phyloP scores from a whole-genome alignment of 345 rosid genomes.

The Fremontodendron californicum region DNA sequence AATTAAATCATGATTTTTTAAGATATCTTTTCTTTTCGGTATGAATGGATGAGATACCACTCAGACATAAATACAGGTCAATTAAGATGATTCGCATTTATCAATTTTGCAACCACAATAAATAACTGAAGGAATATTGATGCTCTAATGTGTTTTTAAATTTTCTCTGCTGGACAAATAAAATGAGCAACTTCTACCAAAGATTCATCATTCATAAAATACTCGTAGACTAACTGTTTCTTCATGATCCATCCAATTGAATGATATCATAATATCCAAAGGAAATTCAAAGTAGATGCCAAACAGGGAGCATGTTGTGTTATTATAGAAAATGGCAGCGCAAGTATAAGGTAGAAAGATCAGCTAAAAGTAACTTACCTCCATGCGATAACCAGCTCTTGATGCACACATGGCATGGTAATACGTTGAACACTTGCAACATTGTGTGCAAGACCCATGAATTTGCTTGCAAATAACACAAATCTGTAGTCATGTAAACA shows the following conservation, averaged over 20 bases:
- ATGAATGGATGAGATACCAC: background rate
- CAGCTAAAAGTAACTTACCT: conserved; percentile 45
- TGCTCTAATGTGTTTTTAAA: background rate
- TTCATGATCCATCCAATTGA: background rate
- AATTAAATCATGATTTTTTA: background rate
- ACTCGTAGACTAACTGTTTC: background rate
- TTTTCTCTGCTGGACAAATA: background rate
- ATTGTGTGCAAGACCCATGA: conserved; percentile 91
- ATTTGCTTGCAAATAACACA: conserved; percentile 96
- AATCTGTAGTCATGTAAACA: conserved; percentile 47
- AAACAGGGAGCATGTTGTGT: background rate
- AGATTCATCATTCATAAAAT: background rate
- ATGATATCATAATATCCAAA: background rate
- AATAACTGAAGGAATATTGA: background rate
- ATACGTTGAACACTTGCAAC: conserved; percentile 90
- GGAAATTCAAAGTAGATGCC: background rate
- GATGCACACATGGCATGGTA: conserved; percentile 99
- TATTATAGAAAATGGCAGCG: background rate
- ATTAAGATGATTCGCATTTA: background rate
- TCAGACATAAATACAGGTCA: background rate
- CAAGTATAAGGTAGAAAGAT: conserved; percentile 1
- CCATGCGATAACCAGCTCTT: conserved; percentile 94
- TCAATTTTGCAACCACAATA: background rate
- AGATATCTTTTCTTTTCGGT: background rate
- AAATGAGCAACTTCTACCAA: background rate